These are phyloP conservation scores for Ustulina deusta DNA, from an alignment of 2,329 filamentous ascomycete species.

Conservation along the genomic window DNA sequence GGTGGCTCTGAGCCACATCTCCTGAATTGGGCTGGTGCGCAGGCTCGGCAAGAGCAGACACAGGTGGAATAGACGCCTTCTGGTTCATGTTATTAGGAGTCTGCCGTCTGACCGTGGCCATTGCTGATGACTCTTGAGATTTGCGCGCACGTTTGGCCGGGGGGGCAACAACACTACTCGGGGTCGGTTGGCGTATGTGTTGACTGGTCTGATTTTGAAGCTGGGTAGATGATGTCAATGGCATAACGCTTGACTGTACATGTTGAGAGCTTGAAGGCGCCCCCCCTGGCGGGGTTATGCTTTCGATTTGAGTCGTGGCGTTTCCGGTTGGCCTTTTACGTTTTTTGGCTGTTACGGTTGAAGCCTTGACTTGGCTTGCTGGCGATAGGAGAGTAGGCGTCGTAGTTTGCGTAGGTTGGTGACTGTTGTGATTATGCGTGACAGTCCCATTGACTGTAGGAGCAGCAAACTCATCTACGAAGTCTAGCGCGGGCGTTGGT, in stretches of 20 bases:
- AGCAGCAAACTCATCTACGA: constrained; percentile 33
- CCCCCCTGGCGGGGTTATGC: constrained; percentile 23
- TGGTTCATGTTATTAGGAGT: constrained; percentile 43
- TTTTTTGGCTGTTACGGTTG: constrained; percentile 51
- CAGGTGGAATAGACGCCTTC: constrained; percentile 40
- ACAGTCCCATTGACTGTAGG: constrained; percentile 37
- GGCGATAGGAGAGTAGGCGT: constrained; percentile 35
- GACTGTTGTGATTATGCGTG: constrained; percentile 40
- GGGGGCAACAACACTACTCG: constrained; percentile 38
- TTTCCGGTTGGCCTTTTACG: constrained; percentile 49
- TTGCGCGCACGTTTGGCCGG: constrained; percentile 50
- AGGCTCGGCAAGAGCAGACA: constrained; percentile 39
- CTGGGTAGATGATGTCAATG: constrained; percentile 40
- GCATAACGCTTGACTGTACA: constrained; percentile 36
- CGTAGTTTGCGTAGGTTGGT: constrained; percentile 24
- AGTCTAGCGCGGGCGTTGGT: constrained; percentile 29
- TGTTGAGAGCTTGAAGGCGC: constrained; percentile 38
- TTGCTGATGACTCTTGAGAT: constrained; percentile 46
- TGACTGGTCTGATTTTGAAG: constrained; percentile 39
- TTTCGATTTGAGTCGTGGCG: constrained; percentile 38
- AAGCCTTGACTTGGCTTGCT: constrained; percentile 48
- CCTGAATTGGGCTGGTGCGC: constrained; percentile 40
- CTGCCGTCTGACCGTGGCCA: constrained; percentile 43
- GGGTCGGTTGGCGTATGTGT: constrained; percentile 40
- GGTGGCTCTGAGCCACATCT: constrained; percentile 40